phyloP scores from a whole-genome alignment of 768 basidiomycete species.

The Galerina marginata region DNA sequence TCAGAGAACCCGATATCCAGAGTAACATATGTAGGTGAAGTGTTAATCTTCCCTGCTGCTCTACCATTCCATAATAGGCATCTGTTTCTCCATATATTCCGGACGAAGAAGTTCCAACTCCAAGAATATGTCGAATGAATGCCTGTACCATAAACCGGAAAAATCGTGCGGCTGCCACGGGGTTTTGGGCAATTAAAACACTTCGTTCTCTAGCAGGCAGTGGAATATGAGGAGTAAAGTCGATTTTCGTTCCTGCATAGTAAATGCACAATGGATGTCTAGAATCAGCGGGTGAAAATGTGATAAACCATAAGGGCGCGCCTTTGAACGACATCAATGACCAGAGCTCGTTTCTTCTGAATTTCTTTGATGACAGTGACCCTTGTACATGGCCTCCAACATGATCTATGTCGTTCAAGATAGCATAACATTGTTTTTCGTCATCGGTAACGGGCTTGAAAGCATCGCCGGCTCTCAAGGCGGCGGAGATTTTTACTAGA shows the following conservation, averaged over 20 bases:
- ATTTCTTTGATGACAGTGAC: conserved; percentile 31
- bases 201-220: neutral
- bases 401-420: conserved; percentile 32
- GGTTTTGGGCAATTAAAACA: conserved; percentile 11
- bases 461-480: no score
- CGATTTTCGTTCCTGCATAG: conserved; percentile 30
- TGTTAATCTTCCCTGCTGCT: conserved; percentile 42
- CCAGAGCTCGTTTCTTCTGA: conserved; percentile 36
- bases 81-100: conserved; percentile 36
- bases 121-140: conserved; percentile 36
- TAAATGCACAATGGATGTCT: conserved; percentile 40
- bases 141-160: conserved; percentile 36
- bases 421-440: conserved; percentile 28
- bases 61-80: conserved; percentile 45
- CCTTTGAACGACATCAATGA: conserved; percentile 29
- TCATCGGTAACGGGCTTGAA: neutral
- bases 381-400: conserved; percentile 28
- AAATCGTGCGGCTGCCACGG: conserved; percentile 29
- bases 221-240: conserved; percentile 21
- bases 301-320: conserved; percentile 41
- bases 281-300: conserved; percentile 38
- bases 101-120: conserved; percentile 13
- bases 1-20: conserved; percentile 33
- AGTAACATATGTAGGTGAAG: conserved; percentile 41
- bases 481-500: no score